Percentiles rank a stretch among this genome's conserved stretches.
Evolutionary conservation across 2,329 filamentous ascomycete genomes (phyloP).

Genomic region (Thielaviopsis cerberus): DNA sequence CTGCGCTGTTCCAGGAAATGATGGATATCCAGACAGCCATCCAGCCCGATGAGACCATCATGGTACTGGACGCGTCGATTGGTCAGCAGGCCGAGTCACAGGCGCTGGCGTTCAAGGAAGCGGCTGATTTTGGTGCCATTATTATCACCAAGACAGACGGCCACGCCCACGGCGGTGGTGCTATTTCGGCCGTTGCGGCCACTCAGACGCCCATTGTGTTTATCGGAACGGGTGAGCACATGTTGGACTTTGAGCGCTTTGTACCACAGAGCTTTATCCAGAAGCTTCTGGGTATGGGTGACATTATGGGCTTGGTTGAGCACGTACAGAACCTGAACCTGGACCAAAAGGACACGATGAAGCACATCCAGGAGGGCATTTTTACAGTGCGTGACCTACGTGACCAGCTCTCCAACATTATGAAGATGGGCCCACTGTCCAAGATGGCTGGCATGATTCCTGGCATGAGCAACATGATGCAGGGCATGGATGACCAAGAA

Average conservation of each 20-base stretch:
- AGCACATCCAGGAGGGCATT: conserved; percentile 91
- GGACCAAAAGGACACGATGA: conserved; percentile 97
- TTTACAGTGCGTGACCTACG: conserved; percentile 88
- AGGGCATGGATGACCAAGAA: conserved; percentile 91
- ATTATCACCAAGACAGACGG: conserved; percentile 99
- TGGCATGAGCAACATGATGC: conserved; percentile 81
- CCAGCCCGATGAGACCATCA: conserved; percentile 80
- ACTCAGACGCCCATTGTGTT: conserved; percentile 96
- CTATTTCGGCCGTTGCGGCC: conserved; percentile 90
- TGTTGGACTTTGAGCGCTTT: conserved; percentile 86
- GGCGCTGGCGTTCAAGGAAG: conserved; percentile 90
- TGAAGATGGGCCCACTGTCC: conserved; percentile 96
- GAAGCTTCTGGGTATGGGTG: conserved; percentile 90
- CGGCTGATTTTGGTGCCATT: conserved; percentile 90
- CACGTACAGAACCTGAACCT: conserved; percentile 91
- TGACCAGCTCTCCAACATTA: conserved; percentile 91
- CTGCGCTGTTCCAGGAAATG: conserved; percentile 94
- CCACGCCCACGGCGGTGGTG: conserved; percentile 84
- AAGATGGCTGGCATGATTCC: conserved; percentile 99
- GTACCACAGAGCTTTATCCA: conserved; percentile 82
- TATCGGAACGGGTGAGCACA: conserved; percentile 92
- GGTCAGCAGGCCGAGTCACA: conserved; percentile 91
- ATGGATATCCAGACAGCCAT: conserved; percentile 85
- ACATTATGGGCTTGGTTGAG: conserved; percentile 86
- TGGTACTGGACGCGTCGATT: conserved; percentile 92